These are phyloP conservation scores for Cyberlindnera sargentensis DNA, from an alignment of 805 yeast species.

Conservation along the genomic window DNA sequence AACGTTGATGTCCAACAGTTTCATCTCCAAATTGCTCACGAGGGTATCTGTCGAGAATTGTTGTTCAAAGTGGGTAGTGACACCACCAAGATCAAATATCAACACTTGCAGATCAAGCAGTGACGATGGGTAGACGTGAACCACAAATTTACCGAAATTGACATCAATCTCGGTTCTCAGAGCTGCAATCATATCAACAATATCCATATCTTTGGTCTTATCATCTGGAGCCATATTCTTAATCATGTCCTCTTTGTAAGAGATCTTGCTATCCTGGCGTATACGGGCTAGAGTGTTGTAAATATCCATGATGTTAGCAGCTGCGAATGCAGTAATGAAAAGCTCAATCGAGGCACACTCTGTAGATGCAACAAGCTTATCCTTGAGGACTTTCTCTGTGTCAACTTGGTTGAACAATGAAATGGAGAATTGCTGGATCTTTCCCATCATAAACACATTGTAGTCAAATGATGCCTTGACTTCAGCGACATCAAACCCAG, in stretches of 20 bases:
- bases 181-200: constrained; percentile 25
- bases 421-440: constrained; percentile 39
- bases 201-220: constrained; percentile 16
- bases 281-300: constrained; percentile 63
- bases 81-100: constrained; percentile 48
- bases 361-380: constrained; percentile 49
- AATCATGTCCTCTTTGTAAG: constrained; percentile 68
- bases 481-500: constrained; percentile 49
- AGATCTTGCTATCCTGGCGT: constrained; percentile 61
- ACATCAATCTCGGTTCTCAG: constrained; percentile 67
- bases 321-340: constrained; percentile 77
- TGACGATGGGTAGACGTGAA: constrained; percentile 78
- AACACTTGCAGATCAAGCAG: constrained; percentile 73
- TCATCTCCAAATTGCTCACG: constrained; percentile 49
- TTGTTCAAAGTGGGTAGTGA: constrained; percentile 47
- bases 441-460: constrained; percentile 71
- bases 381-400: constrained; percentile 38
- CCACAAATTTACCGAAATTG: constrained; percentile 43
- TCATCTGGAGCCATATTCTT: constrained; percentile 34
- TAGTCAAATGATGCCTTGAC: constrained; percentile 71
- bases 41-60: constrained; percentile 32
- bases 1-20: constrained; percentile 55
- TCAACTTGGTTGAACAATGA: constrained; percentile 67
- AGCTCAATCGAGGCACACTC: constrained; percentile 47
- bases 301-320: constrained; percentile 76